A percentile compares a stretch with the other conserved stretches of the same genome.
phyloP scores from a whole-genome alignment of 2,329 filamentous ascomycete species.

The Stachybotrys chartarum region DNA sequence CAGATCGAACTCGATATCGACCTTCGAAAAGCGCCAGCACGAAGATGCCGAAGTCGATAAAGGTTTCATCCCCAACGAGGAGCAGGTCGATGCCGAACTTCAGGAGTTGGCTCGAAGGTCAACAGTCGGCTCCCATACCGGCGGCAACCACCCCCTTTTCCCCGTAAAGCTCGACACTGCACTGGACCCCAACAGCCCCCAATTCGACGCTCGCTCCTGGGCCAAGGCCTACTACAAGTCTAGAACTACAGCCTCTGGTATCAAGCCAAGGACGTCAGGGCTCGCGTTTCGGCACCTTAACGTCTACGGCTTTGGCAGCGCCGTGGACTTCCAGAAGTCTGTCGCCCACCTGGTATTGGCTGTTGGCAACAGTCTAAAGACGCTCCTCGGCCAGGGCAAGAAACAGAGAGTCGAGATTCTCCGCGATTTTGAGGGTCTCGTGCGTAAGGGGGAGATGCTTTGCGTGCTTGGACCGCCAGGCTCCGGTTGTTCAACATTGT shows the following conservation, averaged over 20 bases:
- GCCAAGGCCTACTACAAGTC: constrained; percentile 27
- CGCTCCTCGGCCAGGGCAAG: constrained; percentile 4
- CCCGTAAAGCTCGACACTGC: too few relatives aligned
- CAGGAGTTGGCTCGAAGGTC: too few relatives aligned
- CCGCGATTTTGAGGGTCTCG: constrained; percentile 42
- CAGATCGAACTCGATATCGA: too few relatives aligned
- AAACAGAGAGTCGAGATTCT: constrained; percentile 17
- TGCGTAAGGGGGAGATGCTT: constrained; percentile 48
- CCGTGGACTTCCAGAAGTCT: constrained; percentile 34
- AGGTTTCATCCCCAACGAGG: too few relatives aligned
- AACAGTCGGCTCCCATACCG: too few relatives aligned
- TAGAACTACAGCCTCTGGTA: constrained; percentile 15
- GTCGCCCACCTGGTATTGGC: constrained; percentile 24
- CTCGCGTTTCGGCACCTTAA: constrained; percentile 34
- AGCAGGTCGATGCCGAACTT: too few relatives aligned
- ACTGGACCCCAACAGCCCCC: constrained; percentile 30
- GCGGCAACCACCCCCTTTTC: too few relatives aligned
- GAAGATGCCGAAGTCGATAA: too few relatives aligned
- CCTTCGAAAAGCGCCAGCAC: too few relatives aligned
- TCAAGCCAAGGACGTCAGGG: constrained; percentile 20
- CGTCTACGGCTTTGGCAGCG: constrained; percentile 32
- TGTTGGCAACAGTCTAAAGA: constrained; percentile 8
- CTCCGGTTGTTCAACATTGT: constrained; percentile 53
- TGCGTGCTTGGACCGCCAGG: constrained; percentile 43
- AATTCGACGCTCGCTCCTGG: constrained; percentile 36